These are phyloP conservation scores for Brettanomyces naardenensis DNA, from an alignment of 805 yeast species.

Conservation along the genomic window DNA sequence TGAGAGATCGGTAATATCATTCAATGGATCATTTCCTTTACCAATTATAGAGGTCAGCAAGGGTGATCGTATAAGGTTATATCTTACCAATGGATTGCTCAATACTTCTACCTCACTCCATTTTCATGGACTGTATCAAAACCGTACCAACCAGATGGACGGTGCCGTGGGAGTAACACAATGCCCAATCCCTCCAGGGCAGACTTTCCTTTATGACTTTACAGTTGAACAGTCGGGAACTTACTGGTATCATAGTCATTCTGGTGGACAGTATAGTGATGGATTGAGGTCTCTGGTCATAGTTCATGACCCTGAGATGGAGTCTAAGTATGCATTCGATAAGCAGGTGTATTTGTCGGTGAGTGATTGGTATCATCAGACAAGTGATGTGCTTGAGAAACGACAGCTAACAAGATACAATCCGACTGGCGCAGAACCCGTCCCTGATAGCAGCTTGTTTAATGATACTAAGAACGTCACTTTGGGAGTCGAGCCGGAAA, in stretches of 20 bases:
- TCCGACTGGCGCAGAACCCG: slow-evolving; percentile 83
- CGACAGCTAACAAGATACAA: slow-evolving; percentile 56
- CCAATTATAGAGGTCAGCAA: slow-evolving; percentile 59
- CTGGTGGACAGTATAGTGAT: slow-evolving; percentile 71
- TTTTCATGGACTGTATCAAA: slow-evolving; percentile 73
- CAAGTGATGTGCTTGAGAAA: slow-evolving; percentile 36
- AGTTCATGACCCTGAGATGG: slow-evolving; percentile 44
- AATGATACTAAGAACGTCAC: slow-evolving; percentile 57
- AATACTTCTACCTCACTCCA: slow-evolving; percentile 53
- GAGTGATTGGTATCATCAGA: slow-evolving; percentile 57
- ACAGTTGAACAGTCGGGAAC: slow-evolving; percentile 68
- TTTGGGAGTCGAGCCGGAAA: slow-evolving; percentile 47
- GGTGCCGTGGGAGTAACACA: slow-evolving; percentile 78
- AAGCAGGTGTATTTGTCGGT: slow-evolving; percentile 51
- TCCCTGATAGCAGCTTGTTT: slow-evolving; percentile 58
- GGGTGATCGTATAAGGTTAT: slow-evolving; percentile 54
- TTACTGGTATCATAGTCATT: slow-evolving; percentile 81
- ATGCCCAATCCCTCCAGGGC: slow-evolving; percentile 69
- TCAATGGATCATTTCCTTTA: slow-evolving; percentile 66
- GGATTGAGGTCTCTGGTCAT: slow-evolving; percentile 66
- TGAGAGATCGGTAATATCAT: slow-evolving; percentile 53
- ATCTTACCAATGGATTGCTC: slow-evolving; percentile 52
- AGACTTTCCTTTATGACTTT: slow-evolving; percentile 61
- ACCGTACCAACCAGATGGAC: slow-evolving; percentile 57
- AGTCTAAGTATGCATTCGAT: slow-evolving; percentile 50